Conservation (phyloP, 768 basidiomycete genomes). For the Amanita inopinata region DNA sequence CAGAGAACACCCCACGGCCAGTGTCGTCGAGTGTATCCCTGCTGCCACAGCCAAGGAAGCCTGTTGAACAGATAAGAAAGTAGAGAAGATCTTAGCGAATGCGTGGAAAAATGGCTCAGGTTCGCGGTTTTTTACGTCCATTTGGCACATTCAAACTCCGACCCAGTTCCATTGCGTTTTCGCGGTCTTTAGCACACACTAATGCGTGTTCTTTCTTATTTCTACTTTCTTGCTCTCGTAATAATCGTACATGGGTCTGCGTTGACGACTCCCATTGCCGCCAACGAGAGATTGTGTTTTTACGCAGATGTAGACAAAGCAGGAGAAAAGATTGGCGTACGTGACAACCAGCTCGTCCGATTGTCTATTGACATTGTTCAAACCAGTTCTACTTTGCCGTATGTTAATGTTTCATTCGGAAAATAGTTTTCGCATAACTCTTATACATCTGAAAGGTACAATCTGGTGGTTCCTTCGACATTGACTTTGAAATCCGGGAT, state of each 20-base stretch:
- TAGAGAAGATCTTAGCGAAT: constrained; percentile 3
- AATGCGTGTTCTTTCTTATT: constrained; percentile 19
- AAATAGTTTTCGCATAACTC: too few species aligned
- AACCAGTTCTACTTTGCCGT: constrained; percentile 93
- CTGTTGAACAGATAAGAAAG: neutral
- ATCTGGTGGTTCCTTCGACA: constrained; percentile 94
- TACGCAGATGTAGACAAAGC: constrained; percentile 95
- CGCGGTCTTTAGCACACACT: neutral
- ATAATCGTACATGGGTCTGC: constrained; percentile 44
- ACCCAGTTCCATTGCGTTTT: neutral
- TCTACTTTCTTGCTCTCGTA: constrained; percentile 26
- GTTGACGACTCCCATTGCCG: constrained; percentile 66
- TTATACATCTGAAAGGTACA: constrained; percentile 52
- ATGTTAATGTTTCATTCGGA: too few species aligned
- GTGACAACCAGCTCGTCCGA: constrained; percentile 18
- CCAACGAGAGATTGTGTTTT: constrained; percentile 84
- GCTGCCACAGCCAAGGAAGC: neutral
- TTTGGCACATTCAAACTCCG: constrained; percentile 6
- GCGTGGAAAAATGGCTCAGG: too few species aligned
- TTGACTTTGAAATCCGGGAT: constrained; percentile 89
- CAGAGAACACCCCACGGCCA: constrained; percentile 6
- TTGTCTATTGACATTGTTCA: constrained; percentile 10
- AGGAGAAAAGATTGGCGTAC: constrained; percentile 83
- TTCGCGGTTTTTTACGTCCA: constrained; percentile 2
- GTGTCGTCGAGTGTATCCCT: constrained; percentile 1